Conservation (phyloP, 352 stramenopile genomes). For the Blastocystis sp. region DNA sequence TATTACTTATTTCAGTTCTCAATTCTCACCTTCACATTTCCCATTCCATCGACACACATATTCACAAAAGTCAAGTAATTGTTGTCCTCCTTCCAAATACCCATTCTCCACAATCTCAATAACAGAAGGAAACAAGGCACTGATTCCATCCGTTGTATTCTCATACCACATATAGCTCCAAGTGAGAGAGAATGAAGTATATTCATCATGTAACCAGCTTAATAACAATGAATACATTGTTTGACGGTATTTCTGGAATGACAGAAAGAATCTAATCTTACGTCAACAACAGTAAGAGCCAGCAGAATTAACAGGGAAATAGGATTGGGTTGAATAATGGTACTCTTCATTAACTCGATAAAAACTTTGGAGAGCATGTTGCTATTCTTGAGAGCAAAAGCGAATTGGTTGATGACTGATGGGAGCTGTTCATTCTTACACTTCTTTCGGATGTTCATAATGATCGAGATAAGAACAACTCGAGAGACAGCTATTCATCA, state of each 20-base stretch:
- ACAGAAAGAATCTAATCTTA: not conserved
- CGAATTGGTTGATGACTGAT: conserved; percentile 40
- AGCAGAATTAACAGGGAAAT: conserved; percentile 28
- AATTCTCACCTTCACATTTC: not conserved
- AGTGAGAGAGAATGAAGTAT: not conserved
- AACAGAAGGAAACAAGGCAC: not conserved
- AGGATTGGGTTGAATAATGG: not conserved
- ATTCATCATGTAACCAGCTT: not conserved
- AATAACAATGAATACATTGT: not conserved
- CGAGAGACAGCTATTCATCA: not conserved
- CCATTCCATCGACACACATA: conserved; percentile 4
- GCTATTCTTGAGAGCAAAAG: conserved; percentile 14
- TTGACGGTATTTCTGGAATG: not conserved
- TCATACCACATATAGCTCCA: not conserved
- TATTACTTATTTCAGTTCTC: not conserved
- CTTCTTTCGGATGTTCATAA: conserved; percentile 41
- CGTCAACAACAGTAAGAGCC: conserved; percentile 7
- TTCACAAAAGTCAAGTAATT: not conserved
- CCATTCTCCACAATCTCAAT: not conserved
- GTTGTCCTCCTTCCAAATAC: not conserved
- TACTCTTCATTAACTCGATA: conserved; percentile 20
- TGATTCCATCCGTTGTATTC: not conserved
- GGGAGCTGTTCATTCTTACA: conserved; percentile 7
- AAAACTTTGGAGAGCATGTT: conserved; percentile 4
- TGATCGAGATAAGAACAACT: conserved; percentile 4